phyloP scores from a whole-genome alignment of 345 rosid species.

The Cardamine occulta region DNA sequence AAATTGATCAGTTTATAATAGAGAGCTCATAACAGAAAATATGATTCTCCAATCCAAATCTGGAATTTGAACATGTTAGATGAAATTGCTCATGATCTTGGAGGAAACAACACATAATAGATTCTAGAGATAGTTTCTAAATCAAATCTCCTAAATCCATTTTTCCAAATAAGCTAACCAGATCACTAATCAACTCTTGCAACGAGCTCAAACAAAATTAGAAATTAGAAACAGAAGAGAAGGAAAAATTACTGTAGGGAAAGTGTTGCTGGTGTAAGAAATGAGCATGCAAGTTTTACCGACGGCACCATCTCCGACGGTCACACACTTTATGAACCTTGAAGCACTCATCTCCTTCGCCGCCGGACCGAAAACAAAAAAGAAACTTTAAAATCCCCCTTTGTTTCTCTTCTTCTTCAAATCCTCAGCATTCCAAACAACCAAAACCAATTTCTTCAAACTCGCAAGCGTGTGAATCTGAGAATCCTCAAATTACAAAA shows the following conservation, averaged over 20 bases:
- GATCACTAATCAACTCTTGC: not conserved
- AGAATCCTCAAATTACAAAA: slow-evolving; percentile 26
- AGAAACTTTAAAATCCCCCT: not conserved
- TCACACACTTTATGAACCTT: slow-evolving; percentile 87
- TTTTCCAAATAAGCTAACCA: not conserved
- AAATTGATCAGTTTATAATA: not conserved
- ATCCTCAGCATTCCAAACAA: slow-evolving; percentile 6
- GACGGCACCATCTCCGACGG: slow-evolving; percentile 95
- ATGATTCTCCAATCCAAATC: not conserved
- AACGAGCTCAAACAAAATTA: not conserved
- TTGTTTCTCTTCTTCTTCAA: slow-evolving; percentile 21
- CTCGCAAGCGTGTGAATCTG: slow-evolving; percentile 25
- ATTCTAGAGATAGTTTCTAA: not conserved
- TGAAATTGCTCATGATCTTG: not conserved
- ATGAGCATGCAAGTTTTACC: slow-evolving; percentile 94
- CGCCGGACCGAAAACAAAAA: not conserved
- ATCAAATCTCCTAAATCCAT: not conserved
- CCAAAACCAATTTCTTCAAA: not conserved
- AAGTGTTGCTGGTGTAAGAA: slow-evolving; percentile 86
- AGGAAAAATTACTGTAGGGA: slow-evolving; percentile 61
- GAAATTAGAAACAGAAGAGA: slow-evolving; percentile 9
- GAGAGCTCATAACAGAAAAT: not conserved
- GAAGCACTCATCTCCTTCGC: slow-evolving; percentile 48
- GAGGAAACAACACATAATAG: not conserved
- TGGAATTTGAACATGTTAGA: not conserved